Base-by-base conservation (phyloP, 2,329 filamentous ascomycete species). In the Stagonosporopsis chrysanthemi region DNA sequence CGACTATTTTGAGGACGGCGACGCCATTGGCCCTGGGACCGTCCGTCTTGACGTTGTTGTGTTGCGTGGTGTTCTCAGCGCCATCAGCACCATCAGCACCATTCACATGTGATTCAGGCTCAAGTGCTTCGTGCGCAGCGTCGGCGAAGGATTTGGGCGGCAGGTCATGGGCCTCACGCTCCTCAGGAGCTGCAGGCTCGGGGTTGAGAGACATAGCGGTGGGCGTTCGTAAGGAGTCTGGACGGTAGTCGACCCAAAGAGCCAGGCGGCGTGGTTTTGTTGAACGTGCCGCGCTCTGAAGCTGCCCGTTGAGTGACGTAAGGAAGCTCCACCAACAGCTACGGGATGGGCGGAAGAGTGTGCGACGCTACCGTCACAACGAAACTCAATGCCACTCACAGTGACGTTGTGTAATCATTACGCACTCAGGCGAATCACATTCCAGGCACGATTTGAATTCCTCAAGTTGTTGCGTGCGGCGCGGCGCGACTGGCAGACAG, bases 121-220 rank as follows among this genome's bases (percentile, higher is more conserved):
- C 54, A 26, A 73, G 59, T 52, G 66, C 71, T 56, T 75, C 66
- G 61, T 76, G 68, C 56, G 75, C 74, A 29, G 78, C 78, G 58
- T 78, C 78, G 31, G 76, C 77, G 64, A 78, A 81, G 44, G 76
- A 78, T 64, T 80, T 81, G 58, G 76, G 76, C 17, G 75, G 65
- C 31, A 80, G 72, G 33, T 75, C 56, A 17, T 76, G 72, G 36
- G 74, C 67, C 33, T 74, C 65, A 49, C 78, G 77, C 62, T 77
- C 75, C 38, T 73, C 65, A 14, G 78, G 75, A 56, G 70, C 71
- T 39, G 78, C 74, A 23, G 78, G 78, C 63, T 80, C 78, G 29
- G 73, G 44, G 46, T 77, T 78, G 53, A 78, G 67, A 61, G 78
- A 75, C 77, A 79, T 79, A 61, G 56, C 64, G 61, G 58, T 51